A percentile compares a stretch with the other conserved stretches of the same genome.
Evolutionary conservation across 345 rosid species (phyloP).

Genomic region (Arabidopsis suecica): DNA sequence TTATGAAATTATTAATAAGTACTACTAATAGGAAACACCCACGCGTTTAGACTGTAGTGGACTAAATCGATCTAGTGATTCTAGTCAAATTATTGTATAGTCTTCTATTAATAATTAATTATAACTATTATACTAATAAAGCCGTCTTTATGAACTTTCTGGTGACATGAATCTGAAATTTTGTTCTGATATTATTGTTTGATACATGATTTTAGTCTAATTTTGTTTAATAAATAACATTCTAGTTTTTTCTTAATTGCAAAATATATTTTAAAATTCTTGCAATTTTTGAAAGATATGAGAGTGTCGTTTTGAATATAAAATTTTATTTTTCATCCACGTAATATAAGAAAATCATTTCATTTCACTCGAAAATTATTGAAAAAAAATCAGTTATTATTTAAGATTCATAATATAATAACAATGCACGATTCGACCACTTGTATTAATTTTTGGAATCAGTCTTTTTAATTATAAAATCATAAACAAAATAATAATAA

Average conservation of each 20-base stretch:
- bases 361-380: not conserved
- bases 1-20: not conserved
- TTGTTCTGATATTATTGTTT: not conserved
- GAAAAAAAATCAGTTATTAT: not conserved
- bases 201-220: not conserved
- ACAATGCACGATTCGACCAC: slow-evolving; percentile 37
- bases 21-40: slow-evolving; percentile 1
- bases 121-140: not conserved
- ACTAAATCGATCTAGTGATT: slow-evolving; percentile 16
- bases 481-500: not conserved
- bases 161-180: slow-evolving; percentile 6
- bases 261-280: not conserved
- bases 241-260: not conserved
- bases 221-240: not conserved
- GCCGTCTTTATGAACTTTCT: slow-evolving; percentile 6
- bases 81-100: slow-evolving; percentile 21
- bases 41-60: slow-evolving; percentile 24
- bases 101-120: not conserved
- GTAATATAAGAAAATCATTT: not conserved
- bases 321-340: not conserved
- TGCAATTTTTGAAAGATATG: not conserved
- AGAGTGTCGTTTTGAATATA: not conserved
- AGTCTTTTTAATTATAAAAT: not conserved
- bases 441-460: slow-evolving; percentile 16
- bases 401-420: slow-evolving; percentile 5